Conservation (phyloP, 176 grass and related monocot genomes). For the Ensete ventricosum region DNA sequence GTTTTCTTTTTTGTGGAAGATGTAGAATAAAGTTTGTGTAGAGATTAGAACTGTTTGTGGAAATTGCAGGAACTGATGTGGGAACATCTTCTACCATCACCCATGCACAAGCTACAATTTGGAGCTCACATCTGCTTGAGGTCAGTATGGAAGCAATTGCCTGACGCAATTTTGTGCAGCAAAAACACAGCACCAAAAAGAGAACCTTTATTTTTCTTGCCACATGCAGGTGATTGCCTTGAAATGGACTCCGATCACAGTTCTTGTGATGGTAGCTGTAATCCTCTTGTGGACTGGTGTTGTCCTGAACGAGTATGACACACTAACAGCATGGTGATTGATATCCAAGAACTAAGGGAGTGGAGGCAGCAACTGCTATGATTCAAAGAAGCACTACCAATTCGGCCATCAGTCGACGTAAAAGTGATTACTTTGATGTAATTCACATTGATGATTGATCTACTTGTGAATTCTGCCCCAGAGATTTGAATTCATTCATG, state of each 20-base stretch:
- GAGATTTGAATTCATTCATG: too few species aligned
- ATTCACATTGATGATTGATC: too few species aligned
- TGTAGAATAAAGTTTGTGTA: not conserved
- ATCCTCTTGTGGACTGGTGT: constrained; percentile 5
- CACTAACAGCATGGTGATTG: not conserved
- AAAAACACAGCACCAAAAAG: not conserved
- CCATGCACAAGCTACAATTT: not conserved
- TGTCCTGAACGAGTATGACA: constrained; percentile 2
- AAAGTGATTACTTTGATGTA: too few species aligned
- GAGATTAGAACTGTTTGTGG: not conserved
- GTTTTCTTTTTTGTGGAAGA: not conserved
- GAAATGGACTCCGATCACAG: constrained; percentile 9
- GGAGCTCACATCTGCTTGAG: constrained; percentile 10
- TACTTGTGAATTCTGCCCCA: too few species aligned
- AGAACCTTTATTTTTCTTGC: not conserved
- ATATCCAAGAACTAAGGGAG: not conserved
- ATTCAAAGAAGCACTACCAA: too few species aligned
- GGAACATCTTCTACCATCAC: not conserved
- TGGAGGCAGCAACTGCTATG: too few species aligned
- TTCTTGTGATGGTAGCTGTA: not conserved
- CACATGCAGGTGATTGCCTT: constrained; percentile 11
- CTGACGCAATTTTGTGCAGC: not conserved
- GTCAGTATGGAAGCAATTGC: not conserved
- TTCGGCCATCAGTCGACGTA: too few species aligned
- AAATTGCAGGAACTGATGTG: constrained; percentile 6